Conservation (phyloP, 805 yeast genomes). For the Candida hungchunana region DNA sequence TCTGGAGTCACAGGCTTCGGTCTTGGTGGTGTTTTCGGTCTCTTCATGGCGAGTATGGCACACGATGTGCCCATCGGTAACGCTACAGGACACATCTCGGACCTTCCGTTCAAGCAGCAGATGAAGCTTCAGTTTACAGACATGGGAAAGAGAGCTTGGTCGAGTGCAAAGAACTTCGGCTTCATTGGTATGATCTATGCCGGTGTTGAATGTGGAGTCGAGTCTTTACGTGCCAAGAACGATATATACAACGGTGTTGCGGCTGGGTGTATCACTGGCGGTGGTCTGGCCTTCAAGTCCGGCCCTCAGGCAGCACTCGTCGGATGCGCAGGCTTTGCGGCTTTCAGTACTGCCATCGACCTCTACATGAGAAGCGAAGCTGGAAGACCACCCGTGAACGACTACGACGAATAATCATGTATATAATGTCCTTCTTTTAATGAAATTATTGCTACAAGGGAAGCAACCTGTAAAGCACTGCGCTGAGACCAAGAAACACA, state of each 20-base stretch:
- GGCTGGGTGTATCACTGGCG: slow-evolving; percentile 97
- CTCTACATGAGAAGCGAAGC: slow-evolving; percentile 56
- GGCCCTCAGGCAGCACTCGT: slow-evolving; percentile 90
- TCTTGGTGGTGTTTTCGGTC: slow-evolving; percentile 92
- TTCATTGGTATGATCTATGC: slow-evolving; percentile 86
- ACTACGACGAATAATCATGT: slow-evolving; percentile 5
- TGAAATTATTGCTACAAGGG: too few species aligned
- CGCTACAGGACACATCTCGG: slow-evolving; percentile 58
- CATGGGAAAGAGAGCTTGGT: slow-evolving; percentile 85
- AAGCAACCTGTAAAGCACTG: background rate
- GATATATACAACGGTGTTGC: slow-evolving; percentile 87
- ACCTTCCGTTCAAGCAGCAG: slow-evolving; percentile 88
- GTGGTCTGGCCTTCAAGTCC: slow-evolving; percentile 84
- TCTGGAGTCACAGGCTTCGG: slow-evolving; percentile 94
- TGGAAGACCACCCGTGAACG: slow-evolving; percentile 4
- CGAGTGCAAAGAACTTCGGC: slow-evolving; percentile 92
- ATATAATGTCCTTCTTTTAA: background rate
- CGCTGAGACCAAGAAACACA: background rate
- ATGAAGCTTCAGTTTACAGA: slow-evolving; percentile 87
- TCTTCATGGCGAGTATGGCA: slow-evolving; percentile 87
- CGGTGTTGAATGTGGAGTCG: slow-evolving; percentile 89
- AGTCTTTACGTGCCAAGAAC: slow-evolving; percentile 78
- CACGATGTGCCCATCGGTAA: slow-evolving; percentile 75
- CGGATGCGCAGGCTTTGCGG: slow-evolving; percentile 98
- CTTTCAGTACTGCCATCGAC: slow-evolving; percentile 87